These are phyloP conservation scores for Colletotrichum nymphaeae DNA, from an alignment of 2,329 filamentous ascomycete species.

Conservation along the genomic window DNA sequence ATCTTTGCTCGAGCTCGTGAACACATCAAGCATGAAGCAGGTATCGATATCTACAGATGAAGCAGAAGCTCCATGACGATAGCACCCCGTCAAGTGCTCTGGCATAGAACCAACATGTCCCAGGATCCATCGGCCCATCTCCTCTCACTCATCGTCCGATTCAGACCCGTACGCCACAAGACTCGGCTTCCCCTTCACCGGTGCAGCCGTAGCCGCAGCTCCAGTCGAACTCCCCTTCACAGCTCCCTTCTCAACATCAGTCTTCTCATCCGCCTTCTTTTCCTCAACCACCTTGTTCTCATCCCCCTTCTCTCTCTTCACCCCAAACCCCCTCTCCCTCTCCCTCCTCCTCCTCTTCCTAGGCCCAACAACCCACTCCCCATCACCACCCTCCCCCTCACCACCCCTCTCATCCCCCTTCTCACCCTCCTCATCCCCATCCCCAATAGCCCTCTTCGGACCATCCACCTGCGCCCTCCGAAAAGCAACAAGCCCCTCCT, in stretches of 20 bases:
- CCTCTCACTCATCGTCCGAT: constrained; percentile 51
- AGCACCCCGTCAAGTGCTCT: no score
- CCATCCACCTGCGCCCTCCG: constrained; percentile 57
- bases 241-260: constrained; percentile 40
- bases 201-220: neutral
- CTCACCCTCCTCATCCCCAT: no score
- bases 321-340: constrained; percentile 49
- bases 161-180: constrained; percentile 70
- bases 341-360: constrained; percentile 56
- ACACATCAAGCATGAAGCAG: no score
- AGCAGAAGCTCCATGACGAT: no score
- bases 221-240: neutral
- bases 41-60: no score
- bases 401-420: constrained; percentile 43
- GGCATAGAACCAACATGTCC: neutral
- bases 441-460: constrained; percentile 8
- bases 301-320: constrained; percentile 39
- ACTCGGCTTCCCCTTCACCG: constrained; percentile 46
- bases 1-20: neutral
- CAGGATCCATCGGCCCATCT: neutral
- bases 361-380: constrained; percentile 48
- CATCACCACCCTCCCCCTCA: constrained; percentile 40
- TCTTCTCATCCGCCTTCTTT: constrained; percentile 49
- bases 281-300: constrained; percentile 41
- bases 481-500: constrained; percentile 67